Base-by-base conservation (phyloP, 2,329 filamentous ascomycete species). In the Cladosporium sp. region DNA sequence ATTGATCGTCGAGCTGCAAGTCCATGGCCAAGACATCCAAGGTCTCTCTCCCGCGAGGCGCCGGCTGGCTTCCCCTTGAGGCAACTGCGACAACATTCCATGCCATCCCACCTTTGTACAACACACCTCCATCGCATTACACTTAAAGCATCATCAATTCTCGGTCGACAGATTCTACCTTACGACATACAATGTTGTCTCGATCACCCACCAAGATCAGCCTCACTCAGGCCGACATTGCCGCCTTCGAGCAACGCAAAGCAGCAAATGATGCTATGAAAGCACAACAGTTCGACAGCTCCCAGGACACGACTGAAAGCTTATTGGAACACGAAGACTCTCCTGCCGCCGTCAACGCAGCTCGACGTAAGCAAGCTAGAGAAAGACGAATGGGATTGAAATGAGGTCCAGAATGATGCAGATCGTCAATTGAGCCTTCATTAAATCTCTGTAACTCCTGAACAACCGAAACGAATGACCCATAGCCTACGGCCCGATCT, bases 151-250 rank as follows among this genome's bases (percentile, higher is more conserved):
- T 7, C 5, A 18, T 11, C n/a, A 46, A 46, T 3, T 46, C n/a
- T 5, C 2, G 8, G 2, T 11, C 10, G n/a, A 21, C 40, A 46
- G 1, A 3, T 12, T 23, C 37, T n/a, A 10, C 10, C n/a, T 6
- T 10, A n/a, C 7, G 6, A 53, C 7, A 33, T 4, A 52, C 26
- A 21, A 78, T 78, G 76, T 69, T 78, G 2, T 76, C 75, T 31
- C 74, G 76, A 18, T 74, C 74, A 46, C 67, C 76, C 5, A 78
- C 76, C 10, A 76, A 75, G 53, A 74, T 78, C 53, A 70, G 70
- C 8, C 72, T 77, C 26, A 75, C 73, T 16, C 67, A 70, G n/a
- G 75, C 77, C 21, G 76, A 78, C 61, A 69, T 78, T 26, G 66
- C 69, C 12, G 71, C 69, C 12, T 78, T 75, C 61, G 74, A 77